Evolutionary conservation across 2,329 filamentous ascomycete genomes (phyloP), one percentile per base, ranked within the genome.

Genomic region (Amauroascus niger): DNA sequence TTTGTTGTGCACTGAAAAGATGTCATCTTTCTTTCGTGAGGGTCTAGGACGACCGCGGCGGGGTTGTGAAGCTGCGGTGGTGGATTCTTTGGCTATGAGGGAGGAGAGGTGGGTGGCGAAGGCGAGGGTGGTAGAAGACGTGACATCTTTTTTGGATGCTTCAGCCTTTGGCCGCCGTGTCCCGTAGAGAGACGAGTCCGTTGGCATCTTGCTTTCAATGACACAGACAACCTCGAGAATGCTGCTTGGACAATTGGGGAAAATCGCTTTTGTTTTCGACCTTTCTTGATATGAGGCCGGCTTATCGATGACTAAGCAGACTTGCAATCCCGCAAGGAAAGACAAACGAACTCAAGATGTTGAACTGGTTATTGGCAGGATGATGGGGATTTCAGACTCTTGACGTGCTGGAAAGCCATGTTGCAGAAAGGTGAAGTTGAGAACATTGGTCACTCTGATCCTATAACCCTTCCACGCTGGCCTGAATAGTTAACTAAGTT

Each of bases 21-120:
- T 81, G 66, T 84, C 80, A 33, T 81, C 74, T 68, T 87, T 88
- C 4, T 80, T 55, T 56, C 67, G 69, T n/a, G 72, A 69, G n/a
- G 72, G 68, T 39, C 71, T 70, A 2, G 68, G 54, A 33, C 71
- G 73, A 37, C 65, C 69, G 40, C 64, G 61, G 46, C 66, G 71
- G n/a, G 69, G 61, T 55, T 73, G 56, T 54, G 74, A 63, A 20
- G 71, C 59, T n/a, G 54, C 49, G 18, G 40, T 20, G 14, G 55
- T 46, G 6, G 54, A 51, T 24, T 73, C 64, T 57, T 74, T 75
- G 52, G 84, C 76, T 71, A 96, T 88, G 53, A 96, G 81, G 44
- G 84, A 87, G 61, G 86, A 85, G 58, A 97, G 81, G 60, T 93
- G 87, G 9, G 88, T 87, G n/a, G 86, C 83, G 73, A 98, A 97